A percentile compares a stretch with the other conserved stretches of the same genome.
Evolutionary conservation across 2,329 filamentous ascomycete species (phyloP).

Genomic region (Pseudogymnoascus sp.): DNA sequence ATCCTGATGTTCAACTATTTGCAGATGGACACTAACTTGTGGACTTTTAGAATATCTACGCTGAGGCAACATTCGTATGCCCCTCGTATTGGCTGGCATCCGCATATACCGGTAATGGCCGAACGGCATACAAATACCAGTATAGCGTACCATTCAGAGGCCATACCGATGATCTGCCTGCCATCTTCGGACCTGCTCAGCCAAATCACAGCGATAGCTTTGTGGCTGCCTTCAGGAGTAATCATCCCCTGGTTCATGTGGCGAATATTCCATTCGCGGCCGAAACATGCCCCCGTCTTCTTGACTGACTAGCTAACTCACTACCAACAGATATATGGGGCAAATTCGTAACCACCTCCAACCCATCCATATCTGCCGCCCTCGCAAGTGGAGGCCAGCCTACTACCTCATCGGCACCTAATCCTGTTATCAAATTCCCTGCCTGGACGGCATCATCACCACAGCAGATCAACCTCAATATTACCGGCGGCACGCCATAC

Average conservation of each 20-base stretch:
- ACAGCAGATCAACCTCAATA: conserved; percentile 15
- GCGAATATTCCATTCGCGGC: background rate
- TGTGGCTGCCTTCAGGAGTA: conserved; percentile 13
- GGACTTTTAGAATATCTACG: conserved; percentile 34
- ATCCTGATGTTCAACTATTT: background rate
- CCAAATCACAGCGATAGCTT: conserved; percentile 9
- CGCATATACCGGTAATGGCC: conserved; percentile 31
- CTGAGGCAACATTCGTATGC: conserved; percentile 44
- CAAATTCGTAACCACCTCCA: conserved; percentile 12
- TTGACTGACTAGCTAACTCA: background rate
- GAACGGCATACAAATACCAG: conserved; percentile 35
- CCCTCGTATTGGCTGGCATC: conserved; percentile 43
- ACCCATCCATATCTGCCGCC: conserved; percentile 11
- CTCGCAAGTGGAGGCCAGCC: conserved; percentile 13
- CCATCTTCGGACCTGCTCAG: conserved; percentile 22
- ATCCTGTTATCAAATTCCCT: conserved; percentile 12
- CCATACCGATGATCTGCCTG: conserved; percentile 28
- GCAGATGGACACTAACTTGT: background rate
- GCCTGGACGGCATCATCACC: conserved; percentile 1
- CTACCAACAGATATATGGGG: conserved; percentile 13
- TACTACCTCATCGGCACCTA: background rate
- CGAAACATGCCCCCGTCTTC: background rate
- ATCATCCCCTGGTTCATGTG: background rate
- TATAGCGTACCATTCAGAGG: conserved; percentile 31
- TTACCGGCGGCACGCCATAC: conserved; percentile 13